phyloP scores from a whole-genome alignment of 257 asterid genomes.

The Sherardia arvensis region DNA sequence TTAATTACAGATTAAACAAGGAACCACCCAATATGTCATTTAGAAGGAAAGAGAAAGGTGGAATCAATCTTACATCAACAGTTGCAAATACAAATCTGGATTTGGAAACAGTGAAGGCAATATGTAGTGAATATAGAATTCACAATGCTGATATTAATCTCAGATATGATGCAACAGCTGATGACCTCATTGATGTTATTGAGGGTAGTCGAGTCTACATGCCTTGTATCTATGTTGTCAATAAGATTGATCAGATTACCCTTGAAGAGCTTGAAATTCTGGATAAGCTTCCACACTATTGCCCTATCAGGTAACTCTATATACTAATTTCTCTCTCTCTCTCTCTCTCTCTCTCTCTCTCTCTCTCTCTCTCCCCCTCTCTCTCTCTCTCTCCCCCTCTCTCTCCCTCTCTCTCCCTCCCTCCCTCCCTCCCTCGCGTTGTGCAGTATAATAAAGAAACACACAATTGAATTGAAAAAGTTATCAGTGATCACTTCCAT shows the following conservation, averaged over 20 bases:
- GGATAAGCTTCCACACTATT: slow-evolving; percentile 96
- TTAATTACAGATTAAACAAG: slow-evolving; percentile 69
- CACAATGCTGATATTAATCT: slow-evolving; percentile 92
- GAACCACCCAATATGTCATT: slow-evolving; percentile 94
- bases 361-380: not conserved
- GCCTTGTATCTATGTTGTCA: slow-evolving; percentile 91
- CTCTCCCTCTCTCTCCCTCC: too few relatives aligned
- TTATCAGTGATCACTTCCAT: not conserved
- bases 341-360: not conserved
- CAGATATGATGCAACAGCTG: slow-evolving; percentile 92
- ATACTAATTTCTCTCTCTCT: not conserved
- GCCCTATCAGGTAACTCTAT: slow-evolving; percentile 73
- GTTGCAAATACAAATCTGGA: slow-evolving; percentile 70
- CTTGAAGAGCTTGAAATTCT: slow-evolving; percentile 94
- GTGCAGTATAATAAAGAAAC: not conserved
- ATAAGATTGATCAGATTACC: slow-evolving; percentile 96
- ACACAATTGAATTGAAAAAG: not conserved
- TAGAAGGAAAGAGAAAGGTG: slow-evolving; percentile 94
- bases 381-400: too few relatives aligned
- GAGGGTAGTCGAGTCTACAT: slow-evolving; percentile 94
- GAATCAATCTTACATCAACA: slow-evolving; percentile 88
- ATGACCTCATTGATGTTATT: slow-evolving; percentile 94
- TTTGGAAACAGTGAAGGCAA: slow-evolving; percentile 94
- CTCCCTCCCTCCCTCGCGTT: too few relatives aligned
- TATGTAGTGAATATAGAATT: slow-evolving; percentile 89